Evolutionary conservation across 106 monocot species (phyloP), one percentile per base, ranked within the genome.

Genomic region (Dioscorea dumetorum): DNA sequence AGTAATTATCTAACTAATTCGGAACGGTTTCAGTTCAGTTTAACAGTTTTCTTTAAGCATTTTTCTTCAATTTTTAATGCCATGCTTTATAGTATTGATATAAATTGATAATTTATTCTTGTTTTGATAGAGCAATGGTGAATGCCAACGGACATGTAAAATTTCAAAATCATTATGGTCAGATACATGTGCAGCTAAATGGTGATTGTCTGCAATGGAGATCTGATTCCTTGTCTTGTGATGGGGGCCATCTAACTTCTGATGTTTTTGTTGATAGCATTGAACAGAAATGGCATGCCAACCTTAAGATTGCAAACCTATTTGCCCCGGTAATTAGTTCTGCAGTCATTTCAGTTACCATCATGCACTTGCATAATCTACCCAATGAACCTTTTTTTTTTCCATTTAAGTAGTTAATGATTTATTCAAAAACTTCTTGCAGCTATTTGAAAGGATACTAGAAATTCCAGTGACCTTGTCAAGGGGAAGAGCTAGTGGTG

Each of bases 401-500:
- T 22, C 9, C 28, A 61, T 23, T 61, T 13, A 11, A 11, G 1
- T 41, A 61, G 67, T 57, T 12, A 63, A 41, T 67, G 17, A 18
- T 22, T 50, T 24, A 49, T 77, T 74, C 52, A 15, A 50, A 83
- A 48, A 58, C 62, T 62, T 72, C 64, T 13, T 90, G 81, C 90
- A 99, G 99, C 76, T 92, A 51, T 89, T 99, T 81, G 99, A 99
- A 77, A 80, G 90, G 64, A 90, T 99, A 65, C 61, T 99, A 65
- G 99, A 93, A 70, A 90, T 99, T 81, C 99, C 99, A 68, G 22
- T 84, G 34, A 64, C 69, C 28, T 85, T 80, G 80, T 71, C 58
- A 35, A 85, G 83, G 72, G 99, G 99, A 33, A 90, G 92, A 83
- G 99, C 99, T 79, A 85, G 82, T 31, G 99, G 99, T 74, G 99